Evolutionary conservation across 106 monocot species (phyloP).

Genomic region (Xerophyta viscosa): DNA sequence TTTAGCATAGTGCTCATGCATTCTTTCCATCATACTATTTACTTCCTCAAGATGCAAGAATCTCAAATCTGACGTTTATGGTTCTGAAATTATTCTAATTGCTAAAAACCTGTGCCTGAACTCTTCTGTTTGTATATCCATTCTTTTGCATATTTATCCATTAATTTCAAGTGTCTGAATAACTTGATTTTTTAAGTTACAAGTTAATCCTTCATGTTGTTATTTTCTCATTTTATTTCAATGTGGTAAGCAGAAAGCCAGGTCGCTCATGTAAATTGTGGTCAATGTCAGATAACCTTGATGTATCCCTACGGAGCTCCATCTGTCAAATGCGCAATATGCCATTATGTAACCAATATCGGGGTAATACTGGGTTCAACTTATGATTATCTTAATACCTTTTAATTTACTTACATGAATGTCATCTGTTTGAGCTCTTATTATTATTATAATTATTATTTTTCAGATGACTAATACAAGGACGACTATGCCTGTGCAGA

Average conservation of each 20-base stretch:
- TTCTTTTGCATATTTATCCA: no score
- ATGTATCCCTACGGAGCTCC: conserved; percentile 66
- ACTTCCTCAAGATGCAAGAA: no score
- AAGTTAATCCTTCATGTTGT: neutral
- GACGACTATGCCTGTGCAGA: conserved; percentile 18
- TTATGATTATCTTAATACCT: neutral
- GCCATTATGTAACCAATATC: conserved; percentile 47
- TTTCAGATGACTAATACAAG: conserved; percentile 22
- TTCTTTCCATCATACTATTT: no score
- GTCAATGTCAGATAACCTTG: conserved; percentile 39
- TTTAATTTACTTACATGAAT: neutral
- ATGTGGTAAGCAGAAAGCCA: conserved; percentile 24
- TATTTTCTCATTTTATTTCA: neutral
- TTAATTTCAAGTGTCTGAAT: no score
- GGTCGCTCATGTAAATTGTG: conserved; percentile 57
- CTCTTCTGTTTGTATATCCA: no score
- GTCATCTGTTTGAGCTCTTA: neutral
- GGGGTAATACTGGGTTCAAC: conserved; percentile 23
- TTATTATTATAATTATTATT: neutral
- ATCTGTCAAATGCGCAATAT: conserved; percentile 55
- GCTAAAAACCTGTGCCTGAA: no score
- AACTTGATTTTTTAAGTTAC: neutral
- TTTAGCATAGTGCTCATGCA: no score
- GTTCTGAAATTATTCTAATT: no score
- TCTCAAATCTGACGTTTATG: no score